A percentile compares a stretch with the other conserved stretches of the same genome.
phyloP scores from a whole-genome alignment of 2,329 filamentous ascomycete genomes.

The Aspergillus ibericus region DNA sequence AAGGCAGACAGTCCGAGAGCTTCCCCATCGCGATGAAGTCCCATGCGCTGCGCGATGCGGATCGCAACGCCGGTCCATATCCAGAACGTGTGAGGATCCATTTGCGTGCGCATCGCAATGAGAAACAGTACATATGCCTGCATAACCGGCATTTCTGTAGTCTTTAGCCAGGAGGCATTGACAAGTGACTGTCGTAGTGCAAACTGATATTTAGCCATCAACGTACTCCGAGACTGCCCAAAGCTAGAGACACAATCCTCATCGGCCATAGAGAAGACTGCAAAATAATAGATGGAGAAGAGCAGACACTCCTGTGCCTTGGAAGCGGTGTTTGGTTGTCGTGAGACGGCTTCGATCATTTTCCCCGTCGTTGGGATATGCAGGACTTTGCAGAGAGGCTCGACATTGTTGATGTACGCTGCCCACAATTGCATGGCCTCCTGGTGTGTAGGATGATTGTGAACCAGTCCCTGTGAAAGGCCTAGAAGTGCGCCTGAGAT shows the following conservation, averaged over 20 bases:
- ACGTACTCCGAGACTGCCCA: background rate
- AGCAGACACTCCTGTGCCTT: conserved; percentile 39
- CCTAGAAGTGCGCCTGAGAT: conserved; percentile 1
- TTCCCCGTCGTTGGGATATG: conserved; percentile 70
- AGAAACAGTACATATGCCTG: conserved; percentile 20
- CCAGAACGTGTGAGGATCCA: conserved; percentile 53
- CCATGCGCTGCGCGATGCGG: conserved; percentile 49
- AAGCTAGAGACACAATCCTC: conserved; percentile 13
- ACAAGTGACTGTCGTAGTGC: conserved; percentile 14
- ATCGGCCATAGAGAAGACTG: conserved; percentile 19
- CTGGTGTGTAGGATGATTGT: conserved; percentile 28
- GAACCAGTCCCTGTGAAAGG: conserved; percentile 18
- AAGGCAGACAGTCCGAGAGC: conserved; percentile 47
- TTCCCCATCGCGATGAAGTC: conserved; percentile 50
- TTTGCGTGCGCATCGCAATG: conserved; percentile 33
- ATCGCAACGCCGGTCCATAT: conserved; percentile 49
- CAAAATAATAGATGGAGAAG: conserved; percentile 26
- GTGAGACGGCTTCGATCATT: conserved; percentile 62
- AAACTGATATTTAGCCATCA: conserved; percentile 14
- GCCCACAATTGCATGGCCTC: conserved; percentile 71
- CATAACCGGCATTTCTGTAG: conserved; percentile 15
- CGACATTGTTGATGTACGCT: conserved; percentile 70
- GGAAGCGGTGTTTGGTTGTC: conserved; percentile 27
- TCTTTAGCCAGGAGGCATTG: conserved; percentile 21
- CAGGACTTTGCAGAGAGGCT: conserved; percentile 70